These are phyloP conservation scores for Syzygium aromaticum DNA, from an alignment of 345 rosid genomes.

Conservation along the genomic window DNA sequence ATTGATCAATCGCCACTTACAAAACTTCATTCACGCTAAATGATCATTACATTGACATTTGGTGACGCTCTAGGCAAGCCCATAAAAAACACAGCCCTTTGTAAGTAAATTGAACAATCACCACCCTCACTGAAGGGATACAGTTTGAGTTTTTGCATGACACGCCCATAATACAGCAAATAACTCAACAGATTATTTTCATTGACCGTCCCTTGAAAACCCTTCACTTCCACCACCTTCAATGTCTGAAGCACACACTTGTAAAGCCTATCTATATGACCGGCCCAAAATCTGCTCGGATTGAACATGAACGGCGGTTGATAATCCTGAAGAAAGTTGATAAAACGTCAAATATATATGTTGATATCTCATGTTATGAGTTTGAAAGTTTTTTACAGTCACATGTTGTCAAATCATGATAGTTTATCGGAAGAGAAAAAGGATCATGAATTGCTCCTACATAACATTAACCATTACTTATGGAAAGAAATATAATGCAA, in stretches of 20 bases:
- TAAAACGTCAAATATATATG: not conserved
- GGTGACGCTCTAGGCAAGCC: not conserved
- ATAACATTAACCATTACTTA: not conserved
- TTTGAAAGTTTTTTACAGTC: not conserved
- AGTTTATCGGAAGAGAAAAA: not conserved
- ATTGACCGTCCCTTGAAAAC: slow-evolving; percentile 7
- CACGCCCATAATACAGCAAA: slow-evolving; percentile 8
- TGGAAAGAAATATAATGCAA: not conserved
- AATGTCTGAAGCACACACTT: slow-evolving; percentile 18
- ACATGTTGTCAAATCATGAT: not conserved
- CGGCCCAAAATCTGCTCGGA: not conserved
- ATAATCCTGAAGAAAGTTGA: not conserved
- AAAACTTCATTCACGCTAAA: not conserved
- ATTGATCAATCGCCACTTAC: not conserved
- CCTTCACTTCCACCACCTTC: slow-evolving; percentile 25
- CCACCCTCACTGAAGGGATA: slow-evolving; percentile 1
- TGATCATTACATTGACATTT: not conserved
- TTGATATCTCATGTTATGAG: not conserved
- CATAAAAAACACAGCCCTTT: not conserved
- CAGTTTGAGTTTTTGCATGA: slow-evolving; percentile 15
- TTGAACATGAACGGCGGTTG: not conserved
- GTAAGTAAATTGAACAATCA: not conserved
- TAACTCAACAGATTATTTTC: slow-evolving; percentile 12
- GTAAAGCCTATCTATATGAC: not conserved
- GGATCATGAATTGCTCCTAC: not conserved